Percentiles rank a stretch among this genome's conserved stretches.
Evolutionary conservation across 768 basidiomycete species (phyloP).

Genomic region (Crepidotus variabilis): DNA sequence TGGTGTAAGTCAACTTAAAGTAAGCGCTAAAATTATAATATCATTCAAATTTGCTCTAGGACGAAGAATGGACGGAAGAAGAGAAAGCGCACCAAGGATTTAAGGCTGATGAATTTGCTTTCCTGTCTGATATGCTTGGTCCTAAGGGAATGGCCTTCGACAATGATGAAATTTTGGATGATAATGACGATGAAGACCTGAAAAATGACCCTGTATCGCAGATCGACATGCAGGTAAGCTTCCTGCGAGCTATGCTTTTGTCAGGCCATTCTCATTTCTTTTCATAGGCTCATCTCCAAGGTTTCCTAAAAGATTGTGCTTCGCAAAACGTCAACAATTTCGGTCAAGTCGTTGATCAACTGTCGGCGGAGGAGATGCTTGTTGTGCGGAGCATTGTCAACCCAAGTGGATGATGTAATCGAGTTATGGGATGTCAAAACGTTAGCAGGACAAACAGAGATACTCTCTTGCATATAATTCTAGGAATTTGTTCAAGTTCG

Average conservation of each 20-base stretch:
- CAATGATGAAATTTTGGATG: slow-evolving; percentile 72
- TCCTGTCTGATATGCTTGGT: slow-evolving; percentile 80
- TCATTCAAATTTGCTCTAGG: slow-evolving; percentile 32
- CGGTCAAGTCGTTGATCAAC: slow-evolving; percentile 55
- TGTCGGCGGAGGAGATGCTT: slow-evolving; percentile 67
- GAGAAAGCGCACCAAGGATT: slow-evolving; percentile 56
- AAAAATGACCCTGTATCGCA: slow-evolving; percentile 81
- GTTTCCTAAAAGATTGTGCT: slow-evolving; percentile 70
- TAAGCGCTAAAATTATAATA: slow-evolving; percentile 2
- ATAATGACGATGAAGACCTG: slow-evolving; percentile 84
- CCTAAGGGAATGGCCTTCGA: slow-evolving; percentile 71
- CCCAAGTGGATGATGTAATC: slow-evolving; percentile 3
- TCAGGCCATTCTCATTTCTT: not conserved
- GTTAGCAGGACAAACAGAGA: too few species aligned
- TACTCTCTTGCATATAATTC: too few species aligned
- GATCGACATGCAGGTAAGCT: slow-evolving; percentile 70
- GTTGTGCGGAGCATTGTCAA: slow-evolving; percentile 53
- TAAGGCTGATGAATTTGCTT: slow-evolving; percentile 77
- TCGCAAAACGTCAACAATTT: slow-evolving; percentile 61
- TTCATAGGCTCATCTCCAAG: slow-evolving; percentile 58
- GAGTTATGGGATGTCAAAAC: too few species aligned
- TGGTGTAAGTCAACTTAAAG: slow-evolving; percentile 39
- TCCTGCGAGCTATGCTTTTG: not conserved
- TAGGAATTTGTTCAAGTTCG: too few species aligned
- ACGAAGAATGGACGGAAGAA: slow-evolving; percentile 95